Evolutionary conservation across 2,329 filamentous ascomycete genomes (phyloP).

Genomic region (Trichoderma semiorbis): DNA sequence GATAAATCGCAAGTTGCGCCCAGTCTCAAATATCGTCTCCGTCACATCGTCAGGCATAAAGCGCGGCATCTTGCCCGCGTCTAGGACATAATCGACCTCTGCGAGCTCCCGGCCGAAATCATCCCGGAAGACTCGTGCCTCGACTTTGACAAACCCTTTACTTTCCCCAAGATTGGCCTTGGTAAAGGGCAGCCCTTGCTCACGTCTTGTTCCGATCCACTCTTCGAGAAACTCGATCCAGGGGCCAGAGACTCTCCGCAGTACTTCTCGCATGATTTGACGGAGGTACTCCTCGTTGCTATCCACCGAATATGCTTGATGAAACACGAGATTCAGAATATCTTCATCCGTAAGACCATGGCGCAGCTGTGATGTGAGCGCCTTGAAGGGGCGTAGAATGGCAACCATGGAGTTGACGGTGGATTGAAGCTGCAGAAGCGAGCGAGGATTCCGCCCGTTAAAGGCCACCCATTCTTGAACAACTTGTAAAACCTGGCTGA

Average conservation of each 20-base stretch:
- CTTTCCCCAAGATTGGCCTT: conserved; percentile 43
- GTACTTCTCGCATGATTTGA: conserved; percentile 62
- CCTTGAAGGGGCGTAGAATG: conserved; percentile 51
- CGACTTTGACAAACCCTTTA: conserved; percentile 60
- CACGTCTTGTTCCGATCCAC: conserved; percentile 69
- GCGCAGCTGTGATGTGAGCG: conserved; percentile 47
- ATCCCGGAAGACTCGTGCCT: conserved; percentile 52
- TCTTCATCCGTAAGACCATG: conserved; percentile 53
- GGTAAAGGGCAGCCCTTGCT: conserved; percentile 52
- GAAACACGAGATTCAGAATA: conserved; percentile 59
- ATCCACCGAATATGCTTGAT: conserved; percentile 60
- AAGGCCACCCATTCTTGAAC: conserved; percentile 49
- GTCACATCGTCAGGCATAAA: conserved; percentile 71
- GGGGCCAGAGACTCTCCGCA: conserved; percentile 59
- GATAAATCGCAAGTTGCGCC: conserved; percentile 70
- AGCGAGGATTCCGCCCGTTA: conserved; percentile 40
- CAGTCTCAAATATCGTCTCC: conserved; percentile 72
- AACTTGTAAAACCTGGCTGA: conserved; percentile 46
- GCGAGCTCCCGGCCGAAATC: conserved; percentile 57
- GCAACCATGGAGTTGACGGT: conserved; percentile 44
- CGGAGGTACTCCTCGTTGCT: conserved; percentile 60
- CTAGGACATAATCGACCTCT: conserved; percentile 60
- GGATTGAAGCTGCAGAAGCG: conserved; percentile 52
- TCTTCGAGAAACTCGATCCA: conserved; percentile 66
- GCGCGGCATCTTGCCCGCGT: conserved; percentile 62